Conservation (phyloP, 2,329 filamentous ascomycete species). For the Penicillium olsonii region DNA sequence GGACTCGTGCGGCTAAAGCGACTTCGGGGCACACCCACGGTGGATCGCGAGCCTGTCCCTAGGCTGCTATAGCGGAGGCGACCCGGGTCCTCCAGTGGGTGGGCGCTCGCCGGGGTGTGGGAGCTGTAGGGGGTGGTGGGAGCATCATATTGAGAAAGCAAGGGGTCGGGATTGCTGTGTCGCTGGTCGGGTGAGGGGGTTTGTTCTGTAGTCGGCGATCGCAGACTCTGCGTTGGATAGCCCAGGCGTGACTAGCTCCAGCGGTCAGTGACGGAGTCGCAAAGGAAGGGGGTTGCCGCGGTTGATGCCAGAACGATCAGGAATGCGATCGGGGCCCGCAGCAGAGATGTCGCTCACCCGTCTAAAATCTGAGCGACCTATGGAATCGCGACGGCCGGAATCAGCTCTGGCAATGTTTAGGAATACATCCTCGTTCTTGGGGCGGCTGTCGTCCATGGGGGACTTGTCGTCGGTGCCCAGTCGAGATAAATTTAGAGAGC, state of each 20-base stretch:
- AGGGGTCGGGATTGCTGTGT: constrained; percentile 36
- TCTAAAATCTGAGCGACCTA: constrained; percentile 41
- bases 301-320: constrained; percentile 1
- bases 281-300: not conserved
- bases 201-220: constrained; percentile 38
- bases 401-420: constrained; percentile 49
- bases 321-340: constrained; percentile 8
- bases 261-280: not conserved
- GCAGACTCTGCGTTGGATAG: constrained; percentile 36
- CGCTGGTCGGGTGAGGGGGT: constrained; percentile 41
- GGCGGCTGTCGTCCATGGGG: constrained; percentile 39
- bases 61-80: constrained; percentile 37
- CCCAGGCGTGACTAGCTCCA: constrained; percentile 38
- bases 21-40: constrained; percentile 38
- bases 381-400: constrained; percentile 38
- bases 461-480: constrained; percentile 32
- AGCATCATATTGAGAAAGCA: constrained; percentile 36
- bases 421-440: constrained; percentile 48
- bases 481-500: constrained; percentile 25
- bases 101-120: constrained; percentile 36
- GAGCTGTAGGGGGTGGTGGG: constrained; percentile 32
- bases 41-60: constrained; percentile 37
- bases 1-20: constrained; percentile 39
- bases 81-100: constrained; percentile 41
- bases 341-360: constrained; percentile 33